Evolutionary conservation across 2,329 filamentous ascomycete species (phyloP).

Genomic region (Tolypocladium tundrense): DNA sequence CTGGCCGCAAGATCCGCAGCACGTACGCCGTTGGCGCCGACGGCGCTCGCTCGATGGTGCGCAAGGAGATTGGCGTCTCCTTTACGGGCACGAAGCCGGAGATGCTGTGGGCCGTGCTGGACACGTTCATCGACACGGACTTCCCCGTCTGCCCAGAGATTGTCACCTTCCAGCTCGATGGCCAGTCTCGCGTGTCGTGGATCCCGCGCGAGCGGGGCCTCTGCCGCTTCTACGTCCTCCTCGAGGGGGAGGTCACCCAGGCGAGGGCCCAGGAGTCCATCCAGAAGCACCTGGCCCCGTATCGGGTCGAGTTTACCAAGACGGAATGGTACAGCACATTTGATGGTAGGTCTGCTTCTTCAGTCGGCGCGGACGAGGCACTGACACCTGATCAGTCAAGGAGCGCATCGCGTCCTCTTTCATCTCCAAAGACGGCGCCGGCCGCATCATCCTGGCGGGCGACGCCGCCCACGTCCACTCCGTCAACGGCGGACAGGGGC

Average conservation of each 20-base stretch:
- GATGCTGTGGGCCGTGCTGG: slow-evolving; percentile 38
- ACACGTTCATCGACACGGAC: slow-evolving; percentile 37
- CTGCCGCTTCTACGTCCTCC: slow-evolving; percentile 35
- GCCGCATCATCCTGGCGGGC: slow-evolving; percentile 40
- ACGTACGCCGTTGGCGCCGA: slow-evolving; percentile 41
- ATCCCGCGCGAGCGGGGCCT: slow-evolving; percentile 36
- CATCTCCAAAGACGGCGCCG: slow-evolving; percentile 26
- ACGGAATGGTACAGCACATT: slow-evolving; percentile 42
- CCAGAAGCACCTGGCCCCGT: slow-evolving; percentile 30
- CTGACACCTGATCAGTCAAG: slow-evolving; percentile 21
- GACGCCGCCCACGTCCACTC: slow-evolving; percentile 48
- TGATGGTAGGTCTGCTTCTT: slow-evolving; percentile 24
- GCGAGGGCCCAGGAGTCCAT: slow-evolving; percentile 30
- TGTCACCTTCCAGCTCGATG: slow-evolving; percentile 34
- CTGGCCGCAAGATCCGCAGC: slow-evolving; percentile 20
- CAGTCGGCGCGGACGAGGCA: background rate
- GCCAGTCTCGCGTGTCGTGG: slow-evolving; percentile 35
- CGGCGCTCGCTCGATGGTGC: slow-evolving; percentile 38
- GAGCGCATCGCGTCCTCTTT: slow-evolving; percentile 29
- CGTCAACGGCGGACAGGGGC: slow-evolving; percentile 45
- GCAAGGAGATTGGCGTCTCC: slow-evolving; percentile 24
- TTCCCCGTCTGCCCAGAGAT: slow-evolving; percentile 36
- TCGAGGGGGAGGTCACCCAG: slow-evolving; percentile 33
- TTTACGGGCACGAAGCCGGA: slow-evolving; percentile 37
- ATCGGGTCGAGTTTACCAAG: slow-evolving; percentile 29